A percentile compares a stretch with the other conserved stretches of the same genome.
Evolutionary conservation across 192 early-diverging fungal genomes (phyloP).

Genomic region (Gigaspora rosea): DNA sequence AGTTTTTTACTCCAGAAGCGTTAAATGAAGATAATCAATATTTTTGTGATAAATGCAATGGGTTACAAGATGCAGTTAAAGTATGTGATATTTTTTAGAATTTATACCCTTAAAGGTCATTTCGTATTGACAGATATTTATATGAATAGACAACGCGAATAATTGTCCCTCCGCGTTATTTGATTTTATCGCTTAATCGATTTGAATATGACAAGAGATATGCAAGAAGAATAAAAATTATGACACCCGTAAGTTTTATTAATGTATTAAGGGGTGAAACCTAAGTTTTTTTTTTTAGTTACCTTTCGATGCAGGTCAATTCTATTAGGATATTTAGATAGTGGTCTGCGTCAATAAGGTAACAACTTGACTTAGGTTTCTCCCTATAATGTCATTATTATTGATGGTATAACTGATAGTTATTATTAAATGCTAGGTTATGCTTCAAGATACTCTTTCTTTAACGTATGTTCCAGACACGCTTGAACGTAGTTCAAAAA

Average conservation of each 20-base stretch:
- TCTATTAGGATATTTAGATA: no score
- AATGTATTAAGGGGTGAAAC: neutral
- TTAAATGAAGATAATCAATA: conserved; percentile 34
- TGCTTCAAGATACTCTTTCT: neutral
- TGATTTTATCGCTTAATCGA: conserved; percentile 34
- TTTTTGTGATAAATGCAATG: conserved; percentile 20
- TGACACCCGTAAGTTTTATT: conserved; percentile 21
- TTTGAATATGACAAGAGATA: conserved; percentile 29
- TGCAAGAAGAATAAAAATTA: conserved; percentile 30
- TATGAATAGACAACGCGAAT: conserved; percentile 16
- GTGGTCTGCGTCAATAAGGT: no score
- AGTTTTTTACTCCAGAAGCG: conserved; percentile 13
- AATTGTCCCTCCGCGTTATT: conserved; percentile 15
- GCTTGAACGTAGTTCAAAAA: neutral
- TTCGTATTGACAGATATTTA: neutral
- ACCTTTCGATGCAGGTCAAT: neutral
- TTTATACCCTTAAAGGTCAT: neutral
- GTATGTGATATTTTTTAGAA: conserved; percentile 7
- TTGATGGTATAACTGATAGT: no score
- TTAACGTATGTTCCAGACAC: neutral
- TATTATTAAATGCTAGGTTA: neutral
- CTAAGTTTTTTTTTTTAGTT: no score
- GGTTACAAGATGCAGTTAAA: conserved; percentile 28
- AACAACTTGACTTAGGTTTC: neutral
- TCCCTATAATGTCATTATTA: neutral